Base-by-base conservation (phyloP, 768 basidiomycete species). In the Leccinum aurantiacum region DNA sequence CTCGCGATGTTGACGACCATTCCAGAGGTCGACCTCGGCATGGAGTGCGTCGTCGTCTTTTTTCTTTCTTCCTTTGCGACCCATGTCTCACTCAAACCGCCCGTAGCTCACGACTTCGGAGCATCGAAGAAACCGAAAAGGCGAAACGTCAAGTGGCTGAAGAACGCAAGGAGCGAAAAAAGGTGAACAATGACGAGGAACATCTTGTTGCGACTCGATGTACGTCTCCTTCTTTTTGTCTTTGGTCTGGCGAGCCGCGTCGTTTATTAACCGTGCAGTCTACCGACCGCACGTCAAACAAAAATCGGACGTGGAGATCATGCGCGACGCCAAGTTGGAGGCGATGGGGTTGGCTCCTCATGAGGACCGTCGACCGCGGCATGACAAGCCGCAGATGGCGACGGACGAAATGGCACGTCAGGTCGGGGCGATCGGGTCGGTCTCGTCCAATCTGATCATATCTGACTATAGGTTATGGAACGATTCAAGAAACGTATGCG, bases 401-500 rank as follows among this genome's bases (percentile, higher is more conserved):
- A 97, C 95, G 8, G 95, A 98, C 64, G 94, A 97, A 70, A 71
- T 90, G 75, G 94, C 93, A 61, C 60, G 87, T 78, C 33, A n/a
- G 3, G 10, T 9, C 17, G 60, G 17, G 1, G 13, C 4, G 4
- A 29, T 31, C 47, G 0, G 31, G 9, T 31, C 31, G 6, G 5
- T 3, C 41, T 25, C 25, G 31, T 41, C 22, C 4, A 10, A 60
- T n/a, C 41, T 41, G 41, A 41, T 4, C 15, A 22, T 9, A n/a
- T 33, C n/a, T 2, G 41, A n/a, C n/a, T 63, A 93, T 63, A 93
- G 90, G 91, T 92, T 56, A 91, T 95, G 91, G 94, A 96, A 74
- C 86, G 96, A 33, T 98, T 98, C 82, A 98, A 96, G 82, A 97
- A 98, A 77, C 80, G 95, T 59, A 93, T 94, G 91, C 84, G 89